phyloP scores from a whole-genome alignment of 306 rosid genomes.

The Carpinus fangiana region DNA sequence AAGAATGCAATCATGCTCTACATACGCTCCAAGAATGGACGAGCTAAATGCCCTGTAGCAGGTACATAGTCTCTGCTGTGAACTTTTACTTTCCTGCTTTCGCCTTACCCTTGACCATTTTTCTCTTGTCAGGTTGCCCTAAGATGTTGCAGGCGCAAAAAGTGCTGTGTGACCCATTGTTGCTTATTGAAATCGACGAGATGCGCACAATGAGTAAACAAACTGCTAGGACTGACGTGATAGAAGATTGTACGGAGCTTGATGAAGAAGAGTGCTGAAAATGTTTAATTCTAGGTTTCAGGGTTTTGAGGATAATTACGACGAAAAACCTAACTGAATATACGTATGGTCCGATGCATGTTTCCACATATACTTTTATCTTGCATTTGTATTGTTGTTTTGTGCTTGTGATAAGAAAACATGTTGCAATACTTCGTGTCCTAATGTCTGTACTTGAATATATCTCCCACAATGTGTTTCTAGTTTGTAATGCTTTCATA shows the following conservation, averaged over 20 bases:
- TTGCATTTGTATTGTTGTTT: no score
- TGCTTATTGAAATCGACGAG: constrained; percentile 70
- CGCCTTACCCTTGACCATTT: constrained; percentile 15
- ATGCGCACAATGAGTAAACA: constrained; percentile 48
- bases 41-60: constrained; percentile 62
- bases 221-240: constrained; percentile 27
- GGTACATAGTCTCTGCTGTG: constrained; percentile 42
- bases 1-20: constrained; percentile 49
- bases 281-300: constrained; percentile 2
- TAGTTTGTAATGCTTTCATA: no score
- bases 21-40: constrained; percentile 35
- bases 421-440: no score
- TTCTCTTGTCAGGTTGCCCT: constrained; percentile 65
- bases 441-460: no score
- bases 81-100: constrained; percentile 13
- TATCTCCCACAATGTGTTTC: no score
- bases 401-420: no score
- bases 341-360: background rate
- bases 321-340: background rate
- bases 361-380: background rate
- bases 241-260: constrained; percentile 74
- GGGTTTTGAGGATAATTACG: background rate
- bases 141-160: constrained; percentile 44
- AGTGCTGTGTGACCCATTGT: constrained; percentile 56
- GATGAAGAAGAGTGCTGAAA: constrained; percentile 35